Evolutionary conservation across 176 grass and related monocot species (phyloP).

Genomic region (Avena atlantica): DNA sequence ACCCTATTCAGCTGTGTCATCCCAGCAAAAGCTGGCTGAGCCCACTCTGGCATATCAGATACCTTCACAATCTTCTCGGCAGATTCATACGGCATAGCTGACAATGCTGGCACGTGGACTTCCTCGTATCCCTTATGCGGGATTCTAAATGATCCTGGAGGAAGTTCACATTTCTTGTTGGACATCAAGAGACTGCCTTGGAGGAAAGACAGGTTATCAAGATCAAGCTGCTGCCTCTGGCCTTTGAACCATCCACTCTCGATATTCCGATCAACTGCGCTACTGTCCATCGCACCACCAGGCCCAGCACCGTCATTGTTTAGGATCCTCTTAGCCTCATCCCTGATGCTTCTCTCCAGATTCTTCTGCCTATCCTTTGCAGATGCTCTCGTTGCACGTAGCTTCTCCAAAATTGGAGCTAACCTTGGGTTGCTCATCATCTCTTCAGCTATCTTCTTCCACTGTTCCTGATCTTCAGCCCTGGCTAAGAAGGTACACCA

Average conservation of each 20-base stretch:
- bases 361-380: constrained; percentile 86
- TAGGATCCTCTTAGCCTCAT: constrained; percentile 86
- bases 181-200: constrained; percentile 91
- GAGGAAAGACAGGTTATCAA: constrained; percentile 80
- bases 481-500: constrained; percentile 93
- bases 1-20: constrained; percentile 93
- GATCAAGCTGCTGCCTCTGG: constrained; percentile 79
- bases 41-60: constrained; percentile 75
- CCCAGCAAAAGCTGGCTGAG: constrained; percentile 71
- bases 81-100: constrained; percentile 62
- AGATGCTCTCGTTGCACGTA: constrained; percentile 86
- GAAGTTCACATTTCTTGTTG: constrained; percentile 86
- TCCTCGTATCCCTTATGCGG: constrained; percentile 89
- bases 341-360: constrained; percentile 81
- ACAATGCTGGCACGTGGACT: constrained; percentile 76
- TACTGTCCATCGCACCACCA: constrained; percentile 52
- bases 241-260: constrained; percentile 89
- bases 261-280: constrained; percentile 51
- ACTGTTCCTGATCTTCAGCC: constrained; percentile 79
- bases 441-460: constrained; percentile 85
- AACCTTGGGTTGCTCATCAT: constrained; percentile 64
- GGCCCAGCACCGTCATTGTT: constrained; percentile 54
- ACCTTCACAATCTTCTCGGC: constrained; percentile 88
- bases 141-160: constrained; percentile 66
- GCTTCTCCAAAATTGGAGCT: constrained; percentile 76